Evolutionary conservation across 345 rosid species (phyloP).

Genomic region (Linum trigynum): DNA sequence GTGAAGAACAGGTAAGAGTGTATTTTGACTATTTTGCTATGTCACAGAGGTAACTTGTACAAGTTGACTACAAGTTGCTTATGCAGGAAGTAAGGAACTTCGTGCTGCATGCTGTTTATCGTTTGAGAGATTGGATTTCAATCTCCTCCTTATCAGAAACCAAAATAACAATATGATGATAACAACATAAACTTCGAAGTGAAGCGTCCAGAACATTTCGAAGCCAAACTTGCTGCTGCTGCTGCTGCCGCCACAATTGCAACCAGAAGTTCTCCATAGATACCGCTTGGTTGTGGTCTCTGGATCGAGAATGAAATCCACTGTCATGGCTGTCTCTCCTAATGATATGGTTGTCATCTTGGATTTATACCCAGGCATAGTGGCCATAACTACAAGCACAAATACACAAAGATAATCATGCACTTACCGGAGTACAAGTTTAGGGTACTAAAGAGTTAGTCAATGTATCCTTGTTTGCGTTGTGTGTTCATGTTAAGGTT

Average conservation of each 20-base stretch:
- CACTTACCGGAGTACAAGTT: not conserved
- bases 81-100: slow-evolving; percentile 10
- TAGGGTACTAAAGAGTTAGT: not conserved
- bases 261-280: slow-evolving; percentile 28
- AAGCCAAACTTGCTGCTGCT: slow-evolving; percentile 15
- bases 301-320: slow-evolving; percentile 79
- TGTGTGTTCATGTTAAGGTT: too few species aligned
- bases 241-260: slow-evolving; percentile 9
- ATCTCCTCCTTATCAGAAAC: slow-evolving; percentile 43
- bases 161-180: slow-evolving; percentile 41
- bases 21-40: too few species aligned
- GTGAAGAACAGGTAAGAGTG: too few species aligned
- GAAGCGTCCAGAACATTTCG: slow-evolving; percentile 31
- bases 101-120: slow-evolving; percentile 32
- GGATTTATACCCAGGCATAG: slow-evolving; percentile 59
- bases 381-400: slow-evolving; percentile 48
- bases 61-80: too few species aligned
- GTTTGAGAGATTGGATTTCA: slow-evolving; percentile 36
- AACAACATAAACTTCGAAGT: slow-evolving; percentile 39
- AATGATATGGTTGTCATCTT: slow-evolving; percentile 53
- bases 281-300: slow-evolving; percentile 26
- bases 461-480: not conserved
- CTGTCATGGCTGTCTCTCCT: slow-evolving; percentile 46
- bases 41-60: too few species aligned
- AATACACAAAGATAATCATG: not conserved